Base-by-base conservation (phyloP, 306 rosid genomes). In the Clitoria ternatea region DNA sequence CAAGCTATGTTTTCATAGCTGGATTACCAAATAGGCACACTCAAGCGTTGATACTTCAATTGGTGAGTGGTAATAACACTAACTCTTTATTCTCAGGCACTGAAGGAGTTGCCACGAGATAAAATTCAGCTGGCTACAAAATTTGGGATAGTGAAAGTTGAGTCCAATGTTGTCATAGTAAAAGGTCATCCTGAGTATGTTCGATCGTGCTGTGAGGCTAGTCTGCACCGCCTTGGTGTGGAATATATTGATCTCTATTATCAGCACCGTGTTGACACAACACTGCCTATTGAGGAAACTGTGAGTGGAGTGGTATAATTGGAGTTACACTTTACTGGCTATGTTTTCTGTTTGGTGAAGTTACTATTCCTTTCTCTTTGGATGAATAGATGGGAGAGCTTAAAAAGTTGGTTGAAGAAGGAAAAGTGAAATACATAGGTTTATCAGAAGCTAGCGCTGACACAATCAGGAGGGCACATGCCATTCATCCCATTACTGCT, bases 211-310 rank as follows among this genome's bases (percentile, higher is more conserved):
- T 87, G 92, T 32, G 89, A 87, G 69, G 84, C 78, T 65, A 89
- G 96, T 61, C 79, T 89, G 19, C 68, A 66, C 61, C 86, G 88
- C 17, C 92, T 87, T 15, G 84, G 39, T 19, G 77, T 87, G 1
- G 86, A 81, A 15, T 87, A 73, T 65, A 89, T 87, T 20, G 92
- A 89, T 67, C 87, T 89, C 50, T 87, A 83, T 53, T 87, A 83
- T 54, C 89, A 83, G 77, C 96, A 87, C 70, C 80, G 89, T 5
- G 36, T 75, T 4, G 90, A 89, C 77, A 18, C 32, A 20, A 74
- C 90, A 37, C 77, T 82, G 20, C 89, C 96, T 3, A 85, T 83
- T 24, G 96, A 87, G 76, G 87, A 83, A 22, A 90, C 92, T 57
- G 92, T 50, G 49, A 87, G 83, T 63, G 18, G 7, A n/a, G n/a